Conservation (phyloP, 1,284 basidiomycete genomes). For the Cryptococcus maquisensis region DNA sequence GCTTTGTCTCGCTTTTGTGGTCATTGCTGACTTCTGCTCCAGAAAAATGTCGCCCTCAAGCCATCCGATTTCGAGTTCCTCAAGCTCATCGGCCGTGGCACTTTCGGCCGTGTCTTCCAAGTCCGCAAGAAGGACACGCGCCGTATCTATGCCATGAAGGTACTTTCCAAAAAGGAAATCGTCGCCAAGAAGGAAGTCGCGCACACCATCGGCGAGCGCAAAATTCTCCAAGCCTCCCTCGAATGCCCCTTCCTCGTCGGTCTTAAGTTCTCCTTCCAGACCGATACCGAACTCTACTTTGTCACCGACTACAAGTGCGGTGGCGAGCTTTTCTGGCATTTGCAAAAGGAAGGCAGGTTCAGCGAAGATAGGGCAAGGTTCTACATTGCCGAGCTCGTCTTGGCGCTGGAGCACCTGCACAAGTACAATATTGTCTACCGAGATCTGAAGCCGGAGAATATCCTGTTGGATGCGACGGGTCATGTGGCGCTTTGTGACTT, state of each 20-base stretch:
- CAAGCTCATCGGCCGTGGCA: conserved; percentile 96
- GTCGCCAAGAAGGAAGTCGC: conserved; percentile 98
- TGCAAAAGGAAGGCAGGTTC: conserved; percentile 92
- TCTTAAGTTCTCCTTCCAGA: conserved; percentile 98
- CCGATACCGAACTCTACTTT: conserved; percentile 89
- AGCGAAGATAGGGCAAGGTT: conserved; percentile 87
- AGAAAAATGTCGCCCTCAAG: conserved; percentile 76
- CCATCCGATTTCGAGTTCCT: conserved; percentile 97
- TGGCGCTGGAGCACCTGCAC: conserved; percentile 92
- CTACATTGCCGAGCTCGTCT: conserved; percentile 89
- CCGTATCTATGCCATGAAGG: conserved; percentile 99
- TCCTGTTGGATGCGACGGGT: conserved; percentile 91
- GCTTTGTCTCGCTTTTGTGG: conserved; percentile 2
- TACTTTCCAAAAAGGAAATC: conserved; percentile 97
- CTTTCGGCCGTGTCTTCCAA: conserved; percentile 99
- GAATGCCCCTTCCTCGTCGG: conserved; percentile 98
- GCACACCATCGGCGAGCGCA: conserved; percentile 98
- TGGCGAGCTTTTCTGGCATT: conserved; percentile 96
- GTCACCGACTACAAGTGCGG: conserved; percentile 99
- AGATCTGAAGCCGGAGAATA: conserved; percentile 96
- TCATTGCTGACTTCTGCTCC: conserved; percentile 5
- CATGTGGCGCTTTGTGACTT: conserved; percentile 97
- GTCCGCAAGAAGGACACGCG: conserved; percentile 96
- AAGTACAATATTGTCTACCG: conserved; percentile 97
- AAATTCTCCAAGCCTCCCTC: conserved; percentile 90